Evolutionary conservation across 108 stramenopile species (phyloP).

Genomic region (Nitzschia sp.): DNA sequence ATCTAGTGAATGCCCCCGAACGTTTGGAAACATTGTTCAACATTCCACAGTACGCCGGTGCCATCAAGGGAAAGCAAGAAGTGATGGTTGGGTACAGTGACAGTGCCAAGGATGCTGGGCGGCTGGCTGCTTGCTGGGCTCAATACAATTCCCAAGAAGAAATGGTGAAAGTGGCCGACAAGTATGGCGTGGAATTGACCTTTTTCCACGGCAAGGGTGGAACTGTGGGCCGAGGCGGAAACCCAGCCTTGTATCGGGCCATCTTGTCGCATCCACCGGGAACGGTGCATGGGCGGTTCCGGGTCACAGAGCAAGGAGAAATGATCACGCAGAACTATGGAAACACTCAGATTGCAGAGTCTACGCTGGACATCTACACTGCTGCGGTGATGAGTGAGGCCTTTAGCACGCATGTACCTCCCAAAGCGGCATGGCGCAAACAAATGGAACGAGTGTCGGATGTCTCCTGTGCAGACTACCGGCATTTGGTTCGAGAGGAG

Average conservation of each 20-base stretch:
- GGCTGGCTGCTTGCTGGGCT: constrained; percentile 93
- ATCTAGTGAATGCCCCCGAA: constrained; percentile 78
- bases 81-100: constrained; percentile 99
- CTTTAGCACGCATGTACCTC: constrained; percentile 71
- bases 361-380: constrained; percentile 94
- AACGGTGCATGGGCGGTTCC: constrained; percentile 97
- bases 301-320: constrained; percentile 98
- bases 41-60: constrained; percentile 76
- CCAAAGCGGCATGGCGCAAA: constrained; percentile 70
- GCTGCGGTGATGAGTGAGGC: constrained; percentile 88
- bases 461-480: constrained; percentile 78
- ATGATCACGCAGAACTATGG: constrained; percentile 99
- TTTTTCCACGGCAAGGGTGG: constrained; percentile 99
- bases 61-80: constrained; percentile 87
- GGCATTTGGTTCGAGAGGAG: constrained; percentile 82
- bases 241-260: constrained; percentile 80
- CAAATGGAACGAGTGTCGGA: constrained; percentile 85
- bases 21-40: constrained; percentile 71
- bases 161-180: constrained; percentile 77
- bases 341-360: constrained; percentile 80
- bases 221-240: constrained; percentile 96
- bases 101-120: constrained; percentile 96
- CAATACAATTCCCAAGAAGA: constrained; percentile 92
- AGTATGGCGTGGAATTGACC: constrained; percentile 82
- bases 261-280: constrained; percentile 91